Evolutionary conservation across 345 rosid genomes (phyloP).

Genomic region (Excoecaria agallocha): DNA sequence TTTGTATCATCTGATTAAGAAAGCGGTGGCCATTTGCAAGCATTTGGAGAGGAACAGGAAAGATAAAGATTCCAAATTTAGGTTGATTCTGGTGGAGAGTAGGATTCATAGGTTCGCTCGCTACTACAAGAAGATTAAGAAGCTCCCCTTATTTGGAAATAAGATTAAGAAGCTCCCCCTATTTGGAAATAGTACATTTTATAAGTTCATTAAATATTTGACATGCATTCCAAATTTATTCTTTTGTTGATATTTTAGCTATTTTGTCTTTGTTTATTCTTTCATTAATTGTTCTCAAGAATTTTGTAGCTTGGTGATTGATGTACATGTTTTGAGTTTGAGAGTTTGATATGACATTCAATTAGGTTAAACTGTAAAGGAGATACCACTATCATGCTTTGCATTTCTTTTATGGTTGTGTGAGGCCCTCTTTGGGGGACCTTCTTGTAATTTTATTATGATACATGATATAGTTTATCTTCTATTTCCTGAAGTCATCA

Average conservation of each 20-base stretch:
- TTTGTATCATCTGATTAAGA: slow-evolving; percentile 83
- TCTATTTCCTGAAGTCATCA: no score
- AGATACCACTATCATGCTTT: not conserved
- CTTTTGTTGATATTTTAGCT: not conserved
- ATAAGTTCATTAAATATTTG: not conserved
- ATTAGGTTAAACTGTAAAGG: not conserved
- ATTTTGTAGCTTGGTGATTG: not conserved
- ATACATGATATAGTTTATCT: not conserved
- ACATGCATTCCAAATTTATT: not conserved
- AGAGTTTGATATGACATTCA: not conserved
- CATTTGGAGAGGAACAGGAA: slow-evolving; percentile 97
- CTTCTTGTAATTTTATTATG: not conserved
- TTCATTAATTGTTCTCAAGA: not conserved
- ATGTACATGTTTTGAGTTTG: not conserved
- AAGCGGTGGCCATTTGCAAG: slow-evolving; percentile 84
- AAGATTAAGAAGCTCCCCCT: no score
- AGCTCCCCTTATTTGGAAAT: no score
- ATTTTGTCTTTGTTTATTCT: not conserved
- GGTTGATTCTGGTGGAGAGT: slow-evolving; percentile 90
- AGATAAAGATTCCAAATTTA: slow-evolving; percentile 88
- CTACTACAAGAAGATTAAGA: slow-evolving; percentile 93
- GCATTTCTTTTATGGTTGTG: not conserved
- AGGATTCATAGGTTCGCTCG: slow-evolving; percentile 92
- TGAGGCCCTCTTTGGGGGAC: not conserved
- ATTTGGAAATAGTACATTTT: slow-evolving; percentile 80